Evolutionary conservation across 768 basidiomycete species (phyloP), one percentile per base, ranked within the genome.

Genomic region (Royoungia palumana): DNA sequence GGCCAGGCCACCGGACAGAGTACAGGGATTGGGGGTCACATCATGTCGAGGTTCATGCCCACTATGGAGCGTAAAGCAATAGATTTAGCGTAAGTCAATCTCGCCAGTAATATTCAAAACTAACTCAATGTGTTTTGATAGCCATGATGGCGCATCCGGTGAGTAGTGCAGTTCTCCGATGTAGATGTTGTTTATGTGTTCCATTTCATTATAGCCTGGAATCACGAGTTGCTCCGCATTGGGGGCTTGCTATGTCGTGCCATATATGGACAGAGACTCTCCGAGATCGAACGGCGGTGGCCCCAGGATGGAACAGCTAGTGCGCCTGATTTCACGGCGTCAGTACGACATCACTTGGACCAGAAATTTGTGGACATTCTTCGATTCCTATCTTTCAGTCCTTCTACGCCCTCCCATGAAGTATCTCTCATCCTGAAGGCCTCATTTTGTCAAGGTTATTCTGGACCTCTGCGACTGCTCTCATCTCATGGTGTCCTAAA

Each of bases 191-290:
- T 5, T 20, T 11, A 25, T 41, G 11, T 14, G 35, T 11, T 44
- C n/a, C 3, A 13, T 6, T 2, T 30, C 32, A 17, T 46, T 28
- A 11, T 41, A 87, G 87, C 83, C 6, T 94, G 92, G 94, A 98
- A 98, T 61, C 81, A 76, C 56, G 94, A 96, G 59, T 75, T 97
- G 4, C 74, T 98, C 5, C 85, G 80, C 57, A 75, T 92, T 12
- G 91, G 91, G 5, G 94, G 93, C 3, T 81, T 87, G 52, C 75
- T 96, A 21, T 76, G 84, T 46, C 84, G 94, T 11, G 70, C 81
- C 6, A 87, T 89, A 0, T 97, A 94, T 56, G 92, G 96, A 56
- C 67, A 81, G 20, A 92, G 96, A 67, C 70, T 96, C 51, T 71
- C 67, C 3, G 72, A 71, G 24, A 72, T 93, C 49, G 72, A 75